Evolutionary conservation across 2,329 filamentous ascomycete species (phyloP), one percentile per base, ranked within the genome.

Genomic region (Claviceps pazoutovae): DNA sequence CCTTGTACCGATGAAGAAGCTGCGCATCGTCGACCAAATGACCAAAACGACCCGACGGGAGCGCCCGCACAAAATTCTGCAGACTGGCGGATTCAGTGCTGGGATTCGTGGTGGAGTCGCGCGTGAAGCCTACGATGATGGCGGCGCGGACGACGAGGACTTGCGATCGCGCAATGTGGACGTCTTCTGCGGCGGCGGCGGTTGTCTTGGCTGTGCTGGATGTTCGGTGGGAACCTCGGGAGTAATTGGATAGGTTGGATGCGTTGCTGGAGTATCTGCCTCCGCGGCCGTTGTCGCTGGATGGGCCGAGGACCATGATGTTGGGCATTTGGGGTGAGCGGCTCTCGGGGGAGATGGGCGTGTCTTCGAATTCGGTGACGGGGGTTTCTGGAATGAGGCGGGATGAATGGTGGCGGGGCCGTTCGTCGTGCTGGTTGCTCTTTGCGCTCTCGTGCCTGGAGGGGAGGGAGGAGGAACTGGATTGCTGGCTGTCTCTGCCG

Each of bases 351-450:
- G 89, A 94, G 44, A 88, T 79, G 4, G 87, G 83, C 0, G 85
- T 88, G 62, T 97, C 90, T 65, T 96, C 91, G 60, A 96, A 96
- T 58, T 96, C 89, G 4, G 90, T 97, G 0, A 91, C 91, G 0
- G 90, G 90, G 0, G 90, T 97, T 68, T 97, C 91, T 1, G 90
- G 90, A 4, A 83, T 76, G 2, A 70, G 68, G 2, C 66, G 68
- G 17, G 68, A 65, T 34, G 30, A 34, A 34, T 34, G 9, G 51
- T 73, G 75, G 51, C 71, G 70, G 58, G 72, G 64, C 63, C 70
- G 71, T 59, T 82, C 71, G 54, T 79, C 71, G 41, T 63, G 60
- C 4, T 64, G 64, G 14, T 52, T 56, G 48, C 72, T 73, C 59
- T 76, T 75, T 43, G 75, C 66, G 57, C 74, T 79, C 41, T 77